Percentiles rank a stretch among this genome's conserved stretches.
These are phyloP conservation scores for Lactarius hengduanensis DNA, from an alignment of 768 basidiomycete species.

Conservation along the genomic window DNA sequence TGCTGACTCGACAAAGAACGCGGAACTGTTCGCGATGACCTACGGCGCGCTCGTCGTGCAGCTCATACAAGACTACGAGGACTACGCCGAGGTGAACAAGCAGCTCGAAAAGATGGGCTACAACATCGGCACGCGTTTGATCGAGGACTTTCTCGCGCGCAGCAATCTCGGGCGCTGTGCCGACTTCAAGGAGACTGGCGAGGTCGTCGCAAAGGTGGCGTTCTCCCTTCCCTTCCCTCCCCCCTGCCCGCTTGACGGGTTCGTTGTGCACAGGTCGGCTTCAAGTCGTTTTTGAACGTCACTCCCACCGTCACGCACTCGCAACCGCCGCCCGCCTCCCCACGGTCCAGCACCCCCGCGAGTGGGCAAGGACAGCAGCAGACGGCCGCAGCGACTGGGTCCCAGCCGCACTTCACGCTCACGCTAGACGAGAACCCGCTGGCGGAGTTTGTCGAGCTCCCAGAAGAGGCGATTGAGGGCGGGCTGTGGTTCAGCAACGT, in stretches of 20 bases:
- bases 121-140: slow-evolving; percentile 93
- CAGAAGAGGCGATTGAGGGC: slow-evolving; percentile 88
- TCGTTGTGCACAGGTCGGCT: slow-evolving; percentile 69
- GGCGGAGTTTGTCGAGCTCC: slow-evolving; percentile 95
- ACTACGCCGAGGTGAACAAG: slow-evolving; percentile 92
- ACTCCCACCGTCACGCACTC: slow-evolving; percentile 78
- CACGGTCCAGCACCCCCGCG: slow-evolving; percentile 36
- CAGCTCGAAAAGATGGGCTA: slow-evolving; percentile 99
- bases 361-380: slow-evolving; percentile 31
- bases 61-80: slow-evolving; percentile 98
- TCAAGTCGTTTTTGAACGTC: slow-evolving; percentile 96
- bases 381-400: slow-evolving; percentile 28
- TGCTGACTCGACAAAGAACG: slow-evolving; percentile 61
- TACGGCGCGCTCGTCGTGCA: slow-evolving; percentile 98
- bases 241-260: slow-evolving; percentile 1
- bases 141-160: slow-evolving; percentile 96
- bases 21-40: slow-evolving; percentile 94
- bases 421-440: slow-evolving; percentile 95
- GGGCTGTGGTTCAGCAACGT: slow-evolving; percentile 98
- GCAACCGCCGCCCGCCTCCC: slow-evolving; percentile 48
- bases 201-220: slow-evolving; percentile 89
- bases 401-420: slow-evolving; percentile 71
- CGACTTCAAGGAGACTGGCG: slow-evolving; percentile 93
- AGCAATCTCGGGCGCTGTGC: slow-evolving; percentile 88
- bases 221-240: background rate